Conservation (phyloP, 768 basidiomycete genomes). For the Fomitopsis serialis region DNA sequence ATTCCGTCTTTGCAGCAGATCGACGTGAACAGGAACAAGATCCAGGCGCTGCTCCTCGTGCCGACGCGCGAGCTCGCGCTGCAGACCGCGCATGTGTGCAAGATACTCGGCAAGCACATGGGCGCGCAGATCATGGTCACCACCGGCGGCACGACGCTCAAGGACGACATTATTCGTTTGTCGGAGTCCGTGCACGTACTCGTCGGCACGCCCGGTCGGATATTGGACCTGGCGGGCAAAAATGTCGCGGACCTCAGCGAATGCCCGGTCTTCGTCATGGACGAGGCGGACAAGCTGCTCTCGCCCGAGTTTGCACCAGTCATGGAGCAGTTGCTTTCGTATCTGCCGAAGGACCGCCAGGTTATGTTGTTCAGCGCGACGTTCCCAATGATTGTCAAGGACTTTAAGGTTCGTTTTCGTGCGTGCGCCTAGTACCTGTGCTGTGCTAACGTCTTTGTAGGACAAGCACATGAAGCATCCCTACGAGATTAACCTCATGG, state of each 20-base stretch:
- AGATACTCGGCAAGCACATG: conserved; percentile 95
- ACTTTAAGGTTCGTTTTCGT: conserved; percentile 86
- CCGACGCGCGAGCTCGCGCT: conserved; percentile 98
- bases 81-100: conserved; percentile 98
- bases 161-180: conserved; percentile 94
- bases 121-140: conserved; percentile 97
- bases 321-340: conserved; percentile 90
- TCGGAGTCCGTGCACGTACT: conserved; percentile 90
- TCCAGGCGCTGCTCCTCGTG: conserved; percentile 94
- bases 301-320: conserved; percentile 97
- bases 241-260: conserved; percentile 89
- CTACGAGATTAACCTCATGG: conserved; percentile 99
- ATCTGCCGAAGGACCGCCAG: conserved; percentile 81
- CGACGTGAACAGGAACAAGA: conserved; percentile 77
- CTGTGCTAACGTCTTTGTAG: conserved; percentile 33
- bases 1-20: conserved; percentile 95
- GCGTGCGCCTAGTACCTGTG: background rate
- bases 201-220: conserved; percentile 94
- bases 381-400: conserved; percentile 98
- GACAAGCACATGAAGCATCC: conserved; percentile 96
- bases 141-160: conserved; percentile 95
- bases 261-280: conserved; percentile 98
- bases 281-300: conserved; percentile 97
- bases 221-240: conserved; percentile 92
- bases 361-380: conserved; percentile 99